Evolutionary conservation across 2,329 filamentous ascomycete genomes (phyloP).

Genomic region (Phoma sp.): DNA sequence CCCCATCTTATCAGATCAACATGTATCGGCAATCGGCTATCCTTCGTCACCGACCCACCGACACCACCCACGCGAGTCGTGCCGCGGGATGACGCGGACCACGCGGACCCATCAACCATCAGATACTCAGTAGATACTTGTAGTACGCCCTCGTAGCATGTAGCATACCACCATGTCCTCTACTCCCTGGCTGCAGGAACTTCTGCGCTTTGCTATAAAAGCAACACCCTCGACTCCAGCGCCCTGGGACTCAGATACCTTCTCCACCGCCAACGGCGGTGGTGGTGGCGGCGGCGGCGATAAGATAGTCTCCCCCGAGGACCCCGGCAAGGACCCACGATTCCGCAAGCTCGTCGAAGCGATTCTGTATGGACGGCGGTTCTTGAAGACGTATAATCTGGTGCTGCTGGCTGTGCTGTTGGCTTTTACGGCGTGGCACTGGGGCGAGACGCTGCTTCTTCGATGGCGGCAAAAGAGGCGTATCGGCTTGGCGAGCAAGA

Average conservation of each 20-base stretch:
- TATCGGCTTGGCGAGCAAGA: not conserved
- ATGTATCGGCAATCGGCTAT: too few relatives aligned
- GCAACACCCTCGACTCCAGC: constrained; percentile 31
- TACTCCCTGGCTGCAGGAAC: constrained; percentile 29
- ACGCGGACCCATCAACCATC: not conserved
- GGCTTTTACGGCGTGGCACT: constrained; percentile 47
- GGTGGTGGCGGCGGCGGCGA: not conserved
- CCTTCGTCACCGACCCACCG: too few relatives aligned
- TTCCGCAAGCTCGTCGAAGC: constrained; percentile 46
- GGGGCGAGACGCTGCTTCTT: constrained; percentile 35
- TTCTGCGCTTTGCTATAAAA: constrained; percentile 31
- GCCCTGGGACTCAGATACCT: constrained; percentile 21
- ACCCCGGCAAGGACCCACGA: constrained; percentile 45
- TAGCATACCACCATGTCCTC: constrained; percentile 14
- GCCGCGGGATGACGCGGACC: constrained; percentile 8
- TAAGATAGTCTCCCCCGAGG: constrained; percentile 32
- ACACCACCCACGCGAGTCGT: constrained; percentile 3
- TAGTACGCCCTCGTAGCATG: not conserved
- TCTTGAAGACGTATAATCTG: constrained; percentile 50
- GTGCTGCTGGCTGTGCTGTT: constrained; percentile 47
- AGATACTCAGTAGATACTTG: not conserved
- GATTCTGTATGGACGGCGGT: constrained; percentile 47
- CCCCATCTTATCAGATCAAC: too few relatives aligned
- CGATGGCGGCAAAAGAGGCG: constrained; percentile 18
- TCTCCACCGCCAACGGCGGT: constrained; percentile 10